phyloP scores from a whole-genome alignment of 495 filamentous ascomycete genomes.

The Pyrenula massariospora region DNA sequence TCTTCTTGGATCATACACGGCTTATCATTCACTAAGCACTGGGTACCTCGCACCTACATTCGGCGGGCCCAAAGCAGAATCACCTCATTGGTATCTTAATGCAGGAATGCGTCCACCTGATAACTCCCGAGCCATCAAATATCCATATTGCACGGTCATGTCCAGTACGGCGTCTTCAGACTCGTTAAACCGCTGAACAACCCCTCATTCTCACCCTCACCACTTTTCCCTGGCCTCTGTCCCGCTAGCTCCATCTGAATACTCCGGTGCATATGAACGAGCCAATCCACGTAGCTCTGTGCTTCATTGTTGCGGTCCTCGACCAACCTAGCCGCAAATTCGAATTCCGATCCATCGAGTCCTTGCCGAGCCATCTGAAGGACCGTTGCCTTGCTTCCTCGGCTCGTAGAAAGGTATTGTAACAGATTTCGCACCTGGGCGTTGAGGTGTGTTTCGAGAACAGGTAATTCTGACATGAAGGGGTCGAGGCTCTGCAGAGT shows the following conservation, averaged over 20 bases:
- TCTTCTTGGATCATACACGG: no score
- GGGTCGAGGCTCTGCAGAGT: slow-evolving; percentile 68
- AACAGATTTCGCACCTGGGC: slow-evolving; percentile 89
- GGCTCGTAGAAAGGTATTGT: slow-evolving; percentile 67
- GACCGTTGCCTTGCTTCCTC: slow-evolving; percentile 78
- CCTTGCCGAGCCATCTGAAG: slow-evolving; percentile 90
- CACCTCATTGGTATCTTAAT: no score
- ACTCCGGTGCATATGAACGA: slow-evolving; percentile 87
- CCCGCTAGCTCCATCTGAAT: slow-evolving; percentile 81
- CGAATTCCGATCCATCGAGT: slow-evolving; percentile 88
- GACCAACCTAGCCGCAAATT: slow-evolving; percentile 82
- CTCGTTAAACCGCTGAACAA: slow-evolving; percentile 51
- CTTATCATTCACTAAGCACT: no score
- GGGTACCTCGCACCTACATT: no score
- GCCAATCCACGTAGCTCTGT: slow-evolving; percentile 95
- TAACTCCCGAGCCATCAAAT: no score
- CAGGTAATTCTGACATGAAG: slow-evolving; percentile 53
- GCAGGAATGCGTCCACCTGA: no score
- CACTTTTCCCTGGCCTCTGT: slow-evolving; percentile 59
- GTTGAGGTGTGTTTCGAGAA: slow-evolving; percentile 87
- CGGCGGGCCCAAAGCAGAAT: no score
- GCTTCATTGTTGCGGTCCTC: slow-evolving; percentile 98
- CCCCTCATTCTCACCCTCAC: slow-evolving; percentile 30
- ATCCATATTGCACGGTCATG: no score
- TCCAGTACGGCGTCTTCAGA: slow-evolving; percentile 63